phyloP scores from a whole-genome alignment of 352 stramenopile species.

The Globisporangium middletonii region DNA sequence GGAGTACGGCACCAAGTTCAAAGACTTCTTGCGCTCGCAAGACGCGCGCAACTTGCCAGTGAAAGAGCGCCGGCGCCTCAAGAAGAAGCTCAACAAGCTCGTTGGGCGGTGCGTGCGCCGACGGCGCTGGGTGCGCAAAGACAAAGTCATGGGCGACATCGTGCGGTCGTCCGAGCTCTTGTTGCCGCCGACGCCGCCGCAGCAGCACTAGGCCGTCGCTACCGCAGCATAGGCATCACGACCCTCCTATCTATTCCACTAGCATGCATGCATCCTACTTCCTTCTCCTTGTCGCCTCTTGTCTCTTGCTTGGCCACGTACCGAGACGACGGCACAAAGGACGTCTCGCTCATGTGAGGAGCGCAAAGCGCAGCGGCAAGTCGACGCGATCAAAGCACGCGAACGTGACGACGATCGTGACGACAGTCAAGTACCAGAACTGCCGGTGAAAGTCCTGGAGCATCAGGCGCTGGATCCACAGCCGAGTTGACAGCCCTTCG shows the following conservation, averaged over 20 bases:
- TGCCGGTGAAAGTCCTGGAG: conserved; percentile 79
- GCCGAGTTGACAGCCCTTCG: conserved; percentile 56
- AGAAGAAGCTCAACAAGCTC: conserved; percentile 81
- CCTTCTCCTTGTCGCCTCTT: neutral
- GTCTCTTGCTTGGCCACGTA: neutral
- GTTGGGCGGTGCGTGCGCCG: conserved; percentile 73
- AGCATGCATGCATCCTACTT: neutral
- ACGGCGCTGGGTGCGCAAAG: conserved; percentile 72
- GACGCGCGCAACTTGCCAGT: conserved; percentile 33
- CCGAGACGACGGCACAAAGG: too few relatives aligned
- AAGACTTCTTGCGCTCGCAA: conserved; percentile 71
- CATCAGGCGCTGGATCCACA: conserved; percentile 86
- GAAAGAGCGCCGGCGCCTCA: conserved; percentile 58
- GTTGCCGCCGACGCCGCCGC: neutral
- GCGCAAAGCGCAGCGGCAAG: conserved; percentile 62
- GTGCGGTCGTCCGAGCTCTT: conserved; percentile 1
- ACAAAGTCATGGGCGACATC: conserved; percentile 44
- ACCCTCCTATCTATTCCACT: neutral
- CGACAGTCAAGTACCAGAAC: conserved; percentile 83
- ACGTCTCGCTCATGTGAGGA: conserved; percentile 31
- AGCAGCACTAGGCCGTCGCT: neutral
- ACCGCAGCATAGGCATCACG: neutral
- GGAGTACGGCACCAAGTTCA: conserved; percentile 84
- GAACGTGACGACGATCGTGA: conserved; percentile 80
- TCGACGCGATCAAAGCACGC: conserved; percentile 79